Percentiles rank a stretch among this genome's conserved stretches.
Conservation (phyloP, 352 stramenopile species). For the Pythium volutum region DNA sequence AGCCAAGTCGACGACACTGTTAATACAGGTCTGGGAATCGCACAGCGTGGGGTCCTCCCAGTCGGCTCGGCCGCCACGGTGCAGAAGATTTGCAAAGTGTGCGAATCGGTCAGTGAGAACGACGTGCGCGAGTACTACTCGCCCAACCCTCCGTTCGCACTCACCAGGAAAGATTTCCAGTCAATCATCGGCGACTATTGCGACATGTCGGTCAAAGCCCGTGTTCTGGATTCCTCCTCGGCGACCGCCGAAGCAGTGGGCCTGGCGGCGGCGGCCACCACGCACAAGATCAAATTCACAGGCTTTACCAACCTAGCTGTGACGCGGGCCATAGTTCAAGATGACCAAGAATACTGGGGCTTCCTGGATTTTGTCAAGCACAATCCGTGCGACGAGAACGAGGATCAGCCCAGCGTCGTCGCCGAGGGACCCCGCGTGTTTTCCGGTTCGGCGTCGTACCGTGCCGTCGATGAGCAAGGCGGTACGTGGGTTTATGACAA, state of each 20-base stretch:
- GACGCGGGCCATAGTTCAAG: slow-evolving; percentile 20
- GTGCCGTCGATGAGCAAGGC: slow-evolving; percentile 33
- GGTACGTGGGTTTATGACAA: slow-evolving; percentile 67
- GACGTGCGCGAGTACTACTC: slow-evolving; percentile 53
- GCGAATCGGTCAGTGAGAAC: slow-evolving; percentile 14
- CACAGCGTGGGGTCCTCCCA: slow-evolving; percentile 49
- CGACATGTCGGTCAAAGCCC: slow-evolving; percentile 50
- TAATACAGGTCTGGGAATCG: slow-evolving; percentile 39
- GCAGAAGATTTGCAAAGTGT: slow-evolving; percentile 51
- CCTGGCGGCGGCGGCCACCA: slow-evolving; percentile 55
- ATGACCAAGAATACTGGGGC: slow-evolving; percentile 47
- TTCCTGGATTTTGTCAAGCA: slow-evolving; percentile 56
- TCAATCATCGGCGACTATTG: slow-evolving; percentile 64
- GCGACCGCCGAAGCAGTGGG: slow-evolving; percentile 53
- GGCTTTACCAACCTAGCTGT: slow-evolving; percentile 74
- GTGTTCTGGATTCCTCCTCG: slow-evolving; percentile 35
- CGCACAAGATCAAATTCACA: slow-evolving; percentile 68
- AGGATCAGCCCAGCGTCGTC: slow-evolving; percentile 33
- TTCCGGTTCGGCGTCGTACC: slow-evolving; percentile 43
- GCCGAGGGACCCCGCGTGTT: slow-evolving; percentile 47
- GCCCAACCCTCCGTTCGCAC: slow-evolving; percentile 53
- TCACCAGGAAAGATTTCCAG: slow-evolving; percentile 52
- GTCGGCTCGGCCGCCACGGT: slow-evolving; percentile 37
- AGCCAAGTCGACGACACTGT: slow-evolving; percentile 43
- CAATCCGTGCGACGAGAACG: slow-evolving; percentile 55